These are phyloP conservation scores for Ustilago curta DNA, from an alignment of 1,284 basidiomycete species.

Conservation along the genomic window DNA sequence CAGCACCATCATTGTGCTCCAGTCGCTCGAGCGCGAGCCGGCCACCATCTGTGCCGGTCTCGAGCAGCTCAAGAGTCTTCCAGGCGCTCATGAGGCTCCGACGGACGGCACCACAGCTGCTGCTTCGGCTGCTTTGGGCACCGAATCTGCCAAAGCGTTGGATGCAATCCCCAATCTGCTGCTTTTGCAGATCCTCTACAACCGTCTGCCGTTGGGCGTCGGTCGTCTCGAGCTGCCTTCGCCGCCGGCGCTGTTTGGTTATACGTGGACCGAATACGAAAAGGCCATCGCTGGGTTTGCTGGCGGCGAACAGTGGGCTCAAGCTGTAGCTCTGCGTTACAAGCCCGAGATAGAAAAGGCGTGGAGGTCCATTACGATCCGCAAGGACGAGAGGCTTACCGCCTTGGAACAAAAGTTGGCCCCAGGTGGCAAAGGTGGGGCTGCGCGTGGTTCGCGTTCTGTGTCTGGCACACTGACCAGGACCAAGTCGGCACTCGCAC, in stretches of 20 bases:
- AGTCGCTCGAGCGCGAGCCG: constrained; percentile 58
- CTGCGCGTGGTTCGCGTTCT: constrained; percentile 13
- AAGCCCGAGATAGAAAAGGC: constrained; percentile 53
- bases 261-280: constrained; percentile 64
- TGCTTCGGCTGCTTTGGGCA: constrained; percentile 23
- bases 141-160: constrained; percentile 51
- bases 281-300: constrained; percentile 64
- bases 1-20: constrained; percentile 59
- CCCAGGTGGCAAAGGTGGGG: constrained; percentile 14
- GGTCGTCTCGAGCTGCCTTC: constrained; percentile 49
- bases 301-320: constrained; percentile 59
- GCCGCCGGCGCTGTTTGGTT: constrained; percentile 61
- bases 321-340: constrained; percentile 56
- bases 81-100: constrained; percentile 7
- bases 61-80: constrained; percentile 35
- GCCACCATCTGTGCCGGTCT: constrained; percentile 46
- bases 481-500: constrained; percentile 28
- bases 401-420: constrained; percentile 20
- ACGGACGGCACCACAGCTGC: background rate
- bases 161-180: constrained; percentile 62
- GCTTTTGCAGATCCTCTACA: constrained; percentile 64
- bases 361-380: constrained; percentile 24
- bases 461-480: constrained; percentile 31
- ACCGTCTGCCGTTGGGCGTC: constrained; percentile 56
- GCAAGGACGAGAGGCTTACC: constrained; percentile 29